Base-by-base conservation (phyloP, 768 basidiomycete species). In the Dictyophora rubrovolvata region DNA sequence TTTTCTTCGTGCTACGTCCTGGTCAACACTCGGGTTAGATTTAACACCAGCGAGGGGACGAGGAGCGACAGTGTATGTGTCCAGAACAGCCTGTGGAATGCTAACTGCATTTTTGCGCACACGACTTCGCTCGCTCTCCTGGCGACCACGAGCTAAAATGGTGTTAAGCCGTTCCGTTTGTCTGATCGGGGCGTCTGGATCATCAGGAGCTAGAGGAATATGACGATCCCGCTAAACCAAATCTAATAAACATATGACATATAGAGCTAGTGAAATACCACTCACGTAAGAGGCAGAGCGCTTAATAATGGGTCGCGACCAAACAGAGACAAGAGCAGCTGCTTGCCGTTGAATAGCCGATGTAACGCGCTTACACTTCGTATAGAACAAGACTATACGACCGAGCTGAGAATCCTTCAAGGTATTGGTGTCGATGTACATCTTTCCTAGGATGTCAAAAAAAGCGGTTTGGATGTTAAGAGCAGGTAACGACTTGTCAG, bases 401-500 rank as follows among this genome's bases (percentile, higher is more conserved):
- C 96, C 96, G 4, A 99, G 78, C 0, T 85, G 84, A 1, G 89
- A 89, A 69, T 95, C 91, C 69, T 94, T 95, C 65, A 99, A 85
- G 5, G 90, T 89, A 18, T 83, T 72, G 34, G 85, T 84, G 72
- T 97, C 95, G 67, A 97, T 93, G 66, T 88, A 89, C 86, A 98
- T 91, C 75, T 87, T 91, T 62, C 77, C 78, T 10, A 99, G 75
- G 55, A 86, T 80, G 34, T 81, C 79, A 72, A 98, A 92, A 63
- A 98, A 85, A 55, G 93, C 88, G 50, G 85, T 85, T 69, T 97
- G 96, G 66, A 99, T 97, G 70, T 94, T 95, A 55, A 98, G 79
- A 3, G 93, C 92, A 0, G 96, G 96, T 2, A 99, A 79, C 1
- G 93, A 94, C 56, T 82, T 83, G 73, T 96, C 92, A 0, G 87